These are phyloP conservation scores for Teunomyces tritomae DNA, from an alignment of 805 yeast genomes.

Conservation along the genomic window DNA sequence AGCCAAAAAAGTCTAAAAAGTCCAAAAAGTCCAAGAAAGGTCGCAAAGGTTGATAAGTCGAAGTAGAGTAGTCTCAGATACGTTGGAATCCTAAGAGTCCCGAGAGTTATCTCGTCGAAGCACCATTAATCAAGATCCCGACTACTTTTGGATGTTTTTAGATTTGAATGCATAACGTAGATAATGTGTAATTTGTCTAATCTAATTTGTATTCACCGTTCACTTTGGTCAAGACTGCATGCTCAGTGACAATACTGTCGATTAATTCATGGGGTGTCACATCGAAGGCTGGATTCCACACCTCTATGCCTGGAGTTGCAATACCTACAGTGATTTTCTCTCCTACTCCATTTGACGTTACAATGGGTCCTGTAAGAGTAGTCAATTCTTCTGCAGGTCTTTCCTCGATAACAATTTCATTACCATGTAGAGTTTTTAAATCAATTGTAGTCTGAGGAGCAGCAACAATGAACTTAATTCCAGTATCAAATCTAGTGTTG, in stretches of 20 bases:
- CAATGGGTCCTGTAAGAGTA: conserved; percentile 59
- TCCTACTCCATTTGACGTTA: conserved; percentile 29
- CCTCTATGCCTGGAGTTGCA: conserved; percentile 81
- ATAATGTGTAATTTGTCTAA: background rate
- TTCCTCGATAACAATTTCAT: conserved; percentile 79
- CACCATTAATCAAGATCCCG: background rate
- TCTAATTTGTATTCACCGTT: conserved; percentile 50
- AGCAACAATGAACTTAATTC: conserved; percentile 84
- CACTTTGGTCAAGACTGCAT: conserved; percentile 49
- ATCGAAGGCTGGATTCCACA: conserved; percentile 97
- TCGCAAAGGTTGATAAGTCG: background rate
- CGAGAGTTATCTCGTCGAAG: no score
- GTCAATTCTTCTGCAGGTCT: conserved; percentile 81
- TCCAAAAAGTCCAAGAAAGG: background rate
- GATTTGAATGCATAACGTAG: conserved; percentile 1
- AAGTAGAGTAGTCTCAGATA: no score
- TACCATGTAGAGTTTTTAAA: conserved; percentile 61
- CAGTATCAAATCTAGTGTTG: conserved; percentile 22
- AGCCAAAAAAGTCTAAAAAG: no score
- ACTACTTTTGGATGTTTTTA: background rate
- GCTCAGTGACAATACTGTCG: conserved; percentile 89
- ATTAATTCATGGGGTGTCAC: conserved; percentile 82
- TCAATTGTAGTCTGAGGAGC: conserved; percentile 95
- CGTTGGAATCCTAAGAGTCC: no score
- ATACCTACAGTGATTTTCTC: conserved; percentile 58